Percentiles rank a stretch among this genome's conserved stretches.
These are phyloP conservation scores for Pinus tabuliformis DNA, from an alignment of 75 land plant species.

Conservation along the genomic window DNA sequence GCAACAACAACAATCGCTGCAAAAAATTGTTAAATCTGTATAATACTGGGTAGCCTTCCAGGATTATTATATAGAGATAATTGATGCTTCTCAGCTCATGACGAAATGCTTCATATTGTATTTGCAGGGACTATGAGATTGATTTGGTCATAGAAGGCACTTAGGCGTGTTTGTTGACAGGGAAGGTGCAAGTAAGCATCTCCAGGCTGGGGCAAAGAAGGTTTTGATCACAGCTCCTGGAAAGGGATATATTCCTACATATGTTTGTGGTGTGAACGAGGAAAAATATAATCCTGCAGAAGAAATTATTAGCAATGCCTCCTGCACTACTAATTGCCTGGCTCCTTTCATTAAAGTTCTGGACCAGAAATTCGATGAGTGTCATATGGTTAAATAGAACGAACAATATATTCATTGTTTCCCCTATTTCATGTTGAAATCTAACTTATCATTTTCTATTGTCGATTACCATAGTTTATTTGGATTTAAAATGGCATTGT, in stretches of 20 bases:
- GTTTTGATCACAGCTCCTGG: slow-evolving; percentile 98
- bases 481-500: too few species aligned
- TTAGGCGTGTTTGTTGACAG: slow-evolving; percentile 94
- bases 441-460: not conserved
- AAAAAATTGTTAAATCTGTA: too few species aligned
- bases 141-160: slow-evolving; percentile 98
- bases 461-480: not conserved
- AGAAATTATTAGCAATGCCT: slow-evolving; percentile 96
- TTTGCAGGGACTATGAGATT: slow-evolving; percentile 69
- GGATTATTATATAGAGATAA: not conserved
- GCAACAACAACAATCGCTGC: too few species aligned
- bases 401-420: too few species aligned
- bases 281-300: slow-evolving; percentile 69
- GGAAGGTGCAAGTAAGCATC: slow-evolving; percentile 98
- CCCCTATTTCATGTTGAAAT: too few species aligned
- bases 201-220: slow-evolving; percentile 98
- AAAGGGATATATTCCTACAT: slow-evolving; percentile 98
- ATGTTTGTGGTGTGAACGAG: slow-evolving; percentile 94
- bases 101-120: not conserved
- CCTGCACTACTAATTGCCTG: slow-evolving; percentile 99
- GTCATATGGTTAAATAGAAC: too few species aligned
- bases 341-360: slow-evolving; percentile 99
- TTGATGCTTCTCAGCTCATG: not conserved
- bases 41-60: too few species aligned
- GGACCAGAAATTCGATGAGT: slow-evolving; percentile 93